These are phyloP conservation scores for Wallacemonas sp. DNA, from an alignment of 208 protist species.

Conservation along the genomic window DNA sequence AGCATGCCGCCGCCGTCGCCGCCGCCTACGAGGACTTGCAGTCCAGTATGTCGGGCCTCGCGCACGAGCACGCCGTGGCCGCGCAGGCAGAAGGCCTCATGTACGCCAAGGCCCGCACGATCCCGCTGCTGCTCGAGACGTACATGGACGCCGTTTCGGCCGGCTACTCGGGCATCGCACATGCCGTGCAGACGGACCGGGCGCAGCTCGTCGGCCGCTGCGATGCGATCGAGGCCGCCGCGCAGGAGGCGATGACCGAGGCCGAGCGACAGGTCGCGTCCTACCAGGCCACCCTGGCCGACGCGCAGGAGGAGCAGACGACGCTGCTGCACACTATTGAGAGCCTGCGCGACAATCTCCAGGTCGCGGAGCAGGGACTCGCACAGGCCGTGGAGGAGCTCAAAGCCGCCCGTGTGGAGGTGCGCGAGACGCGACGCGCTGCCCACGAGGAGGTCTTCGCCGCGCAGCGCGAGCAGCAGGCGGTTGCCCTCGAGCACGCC, in stretches of 20 bases:
- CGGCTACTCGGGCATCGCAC: constrained; percentile 36
- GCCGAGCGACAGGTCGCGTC: constrained; percentile 54
- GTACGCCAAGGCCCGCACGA: constrained; percentile 53
- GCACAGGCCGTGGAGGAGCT: constrained; percentile 35
- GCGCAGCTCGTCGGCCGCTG: constrained; percentile 40
- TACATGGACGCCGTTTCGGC: constrained; percentile 28
- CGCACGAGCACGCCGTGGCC: constrained; percentile 15
- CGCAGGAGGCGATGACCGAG: constrained; percentile 61
- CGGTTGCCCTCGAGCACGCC: constrained; percentile 26
- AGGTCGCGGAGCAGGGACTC: constrained; percentile 25
- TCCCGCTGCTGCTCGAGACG: constrained; percentile 42
- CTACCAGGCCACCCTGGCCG: constrained; percentile 47
- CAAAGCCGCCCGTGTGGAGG: constrained; percentile 29
- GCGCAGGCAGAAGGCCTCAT: constrained; percentile 46
- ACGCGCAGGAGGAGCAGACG: constrained; percentile 57
- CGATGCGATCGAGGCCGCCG: constrained; percentile 52
- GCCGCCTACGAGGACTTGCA: constrained; percentile 45
- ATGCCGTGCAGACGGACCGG: constrained; percentile 34
- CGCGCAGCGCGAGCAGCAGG: constrained; percentile 54
- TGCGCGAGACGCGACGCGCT: constrained; percentile 24
- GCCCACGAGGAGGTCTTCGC: constrained; percentile 50
- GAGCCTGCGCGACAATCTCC: constrained; percentile 32
- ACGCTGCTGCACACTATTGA: constrained; percentile 25
- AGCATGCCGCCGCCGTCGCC: constrained; percentile 39
- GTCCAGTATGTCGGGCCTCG: constrained; percentile 17